phyloP scores from a whole-genome alignment of 345 rosid genomes.

The Draba incana region DNA sequence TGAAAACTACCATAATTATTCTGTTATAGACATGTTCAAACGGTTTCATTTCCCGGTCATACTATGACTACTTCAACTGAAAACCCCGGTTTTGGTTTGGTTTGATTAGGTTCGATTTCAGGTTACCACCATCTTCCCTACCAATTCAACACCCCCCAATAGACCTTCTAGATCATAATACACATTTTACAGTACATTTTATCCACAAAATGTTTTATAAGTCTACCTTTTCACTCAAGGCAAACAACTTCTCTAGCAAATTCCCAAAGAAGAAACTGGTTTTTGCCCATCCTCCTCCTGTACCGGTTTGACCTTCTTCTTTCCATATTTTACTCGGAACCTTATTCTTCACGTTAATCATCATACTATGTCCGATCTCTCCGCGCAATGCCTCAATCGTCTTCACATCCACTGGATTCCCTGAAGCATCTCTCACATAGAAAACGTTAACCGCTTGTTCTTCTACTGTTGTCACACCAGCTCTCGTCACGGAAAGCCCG shows the following conservation, averaged over 20 bases:
- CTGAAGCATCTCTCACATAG: conserved; percentile 85
- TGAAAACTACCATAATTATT: conserved; percentile 29
- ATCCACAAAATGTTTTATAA: conserved; percentile 31
- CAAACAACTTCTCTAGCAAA: conserved; percentile 75
- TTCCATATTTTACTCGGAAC: conserved; percentile 46
- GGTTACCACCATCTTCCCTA: conserved; percentile 23
- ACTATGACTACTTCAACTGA: conserved; percentile 24
- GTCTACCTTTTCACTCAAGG: conserved; percentile 48
- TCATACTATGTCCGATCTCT: conserved; percentile 84
- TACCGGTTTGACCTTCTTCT: conserved; percentile 50
- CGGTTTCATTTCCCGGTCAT: conserved; percentile 8
- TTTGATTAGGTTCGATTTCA: conserved; percentile 2
- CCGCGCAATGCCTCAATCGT: conserved; percentile 77
- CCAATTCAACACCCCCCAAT: conserved; percentile 31
- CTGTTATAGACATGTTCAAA: conserved; percentile 35
- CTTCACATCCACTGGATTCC: conserved; percentile 80
- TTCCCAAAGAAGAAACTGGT: conserved; percentile 89
- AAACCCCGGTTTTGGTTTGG: conserved; percentile 33
- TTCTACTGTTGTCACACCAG: conserved; percentile 84
- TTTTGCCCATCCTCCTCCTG: conserved; percentile 83
- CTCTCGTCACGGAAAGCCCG: conserved; percentile 78
- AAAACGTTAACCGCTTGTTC: conserved; percentile 86
- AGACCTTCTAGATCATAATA: conserved; percentile 32
- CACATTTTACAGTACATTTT: conserved; percentile 38
- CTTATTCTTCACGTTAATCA: conserved; percentile 76